These are phyloP conservation scores for Vitellaria paradoxa DNA, from an alignment of 179 eudicot species.

Conservation along the genomic window DNA sequence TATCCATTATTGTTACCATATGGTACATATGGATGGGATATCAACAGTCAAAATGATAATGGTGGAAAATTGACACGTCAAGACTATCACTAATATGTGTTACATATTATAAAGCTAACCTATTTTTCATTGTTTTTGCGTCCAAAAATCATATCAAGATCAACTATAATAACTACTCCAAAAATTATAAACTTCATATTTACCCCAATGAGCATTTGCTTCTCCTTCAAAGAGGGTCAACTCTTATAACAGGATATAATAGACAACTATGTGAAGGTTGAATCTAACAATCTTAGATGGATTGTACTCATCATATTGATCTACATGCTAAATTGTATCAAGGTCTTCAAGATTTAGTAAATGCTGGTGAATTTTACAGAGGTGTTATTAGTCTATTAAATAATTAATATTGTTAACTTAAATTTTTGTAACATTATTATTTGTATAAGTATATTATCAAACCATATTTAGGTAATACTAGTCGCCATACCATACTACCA, in stretches of 20 bases:
- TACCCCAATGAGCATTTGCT: neutral
- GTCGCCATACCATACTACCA: slow-evolving; percentile 2
- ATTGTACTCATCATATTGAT: neutral
- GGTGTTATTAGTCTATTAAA: too few relatives aligned
- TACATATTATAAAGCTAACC: neutral
- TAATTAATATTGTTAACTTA: too few relatives aligned
- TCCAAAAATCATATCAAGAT: too few relatives aligned
- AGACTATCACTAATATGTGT: neutral
- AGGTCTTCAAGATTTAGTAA: neutral
- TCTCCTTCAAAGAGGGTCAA: neutral
- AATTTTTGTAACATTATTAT: too few relatives aligned
- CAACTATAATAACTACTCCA: neutral
- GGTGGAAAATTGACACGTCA: neutral
- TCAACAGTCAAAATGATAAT: neutral
- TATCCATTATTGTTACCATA: neutral
- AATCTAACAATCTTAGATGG: neutral
- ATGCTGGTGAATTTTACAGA: neutral
- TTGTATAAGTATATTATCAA: too few relatives aligned
- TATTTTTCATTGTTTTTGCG: too few relatives aligned
- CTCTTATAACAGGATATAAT: neutral
- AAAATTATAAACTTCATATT: neutral
- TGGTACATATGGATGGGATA: slow-evolving; percentile 8
- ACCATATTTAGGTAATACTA: neutral
- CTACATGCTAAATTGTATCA: neutral
- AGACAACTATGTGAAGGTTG: slow-evolving; percentile 3